These are phyloP conservation scores for Pseudopyricularia cyperi DNA, from an alignment of 2,329 filamentous ascomycete species.

Conservation along the genomic window DNA sequence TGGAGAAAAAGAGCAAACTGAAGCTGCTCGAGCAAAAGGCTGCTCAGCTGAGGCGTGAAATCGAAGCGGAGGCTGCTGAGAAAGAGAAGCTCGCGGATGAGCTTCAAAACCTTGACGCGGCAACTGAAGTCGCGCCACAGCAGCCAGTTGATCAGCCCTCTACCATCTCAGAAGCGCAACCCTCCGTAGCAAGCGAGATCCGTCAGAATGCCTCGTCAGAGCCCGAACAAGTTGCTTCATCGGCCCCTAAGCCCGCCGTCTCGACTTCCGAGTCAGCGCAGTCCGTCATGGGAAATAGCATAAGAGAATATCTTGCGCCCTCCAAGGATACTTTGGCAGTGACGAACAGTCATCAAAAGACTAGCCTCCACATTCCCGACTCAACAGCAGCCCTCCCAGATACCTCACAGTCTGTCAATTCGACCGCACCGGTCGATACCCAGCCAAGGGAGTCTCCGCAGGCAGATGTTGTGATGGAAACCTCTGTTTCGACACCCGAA, in stretches of 20 bases:
- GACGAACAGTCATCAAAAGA: not conserved
- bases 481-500: not conserved
- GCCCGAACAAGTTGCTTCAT: not conserved
- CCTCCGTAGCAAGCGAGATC: not conserved
- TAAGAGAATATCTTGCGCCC: not conserved
- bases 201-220: not conserved
- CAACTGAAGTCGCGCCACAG: not conserved
- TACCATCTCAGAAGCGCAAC: not conserved
- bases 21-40: slow-evolving; percentile 32
- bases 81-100: slow-evolving; percentile 18
- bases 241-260: not conserved
- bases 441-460: not conserved
- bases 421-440: not conserved
- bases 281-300: not conserved
- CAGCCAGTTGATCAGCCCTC: not conserved
- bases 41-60: slow-evolving; percentile 33
- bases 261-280: not conserved
- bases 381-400: not conserved
- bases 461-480: not conserved
- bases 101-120: slow-evolving; percentile 16
- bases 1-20: slow-evolving; percentile 33
- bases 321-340: not conserved
- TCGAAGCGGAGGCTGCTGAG: slow-evolving; percentile 20
- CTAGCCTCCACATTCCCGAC: not conserved
- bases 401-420: not conserved